These are phyloP conservation scores for Penicillium sp. DNA, from an alignment of 2,329 filamentous ascomycete genomes.

Conservation along the genomic window DNA sequence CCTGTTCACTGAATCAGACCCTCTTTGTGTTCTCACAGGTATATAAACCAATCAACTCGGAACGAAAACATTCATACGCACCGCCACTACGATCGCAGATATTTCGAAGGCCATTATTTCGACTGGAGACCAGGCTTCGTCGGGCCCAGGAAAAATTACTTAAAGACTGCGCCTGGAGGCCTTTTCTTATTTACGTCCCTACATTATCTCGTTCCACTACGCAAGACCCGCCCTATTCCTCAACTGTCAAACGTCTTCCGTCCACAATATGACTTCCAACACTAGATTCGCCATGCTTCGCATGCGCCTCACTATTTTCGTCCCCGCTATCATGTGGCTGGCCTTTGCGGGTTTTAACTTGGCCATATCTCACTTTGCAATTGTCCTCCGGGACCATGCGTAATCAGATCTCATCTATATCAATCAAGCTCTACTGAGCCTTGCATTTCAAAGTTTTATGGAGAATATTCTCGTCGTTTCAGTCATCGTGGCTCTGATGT, in stretches of 20 bases:
- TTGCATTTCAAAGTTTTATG: conserved; percentile 4
- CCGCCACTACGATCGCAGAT: background rate
- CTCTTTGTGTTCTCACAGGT: background rate
- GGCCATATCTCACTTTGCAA: background rate
- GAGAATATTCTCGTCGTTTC: conserved; percentile 1
- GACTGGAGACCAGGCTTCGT: background rate
- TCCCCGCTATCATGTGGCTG: conserved; percentile 3
- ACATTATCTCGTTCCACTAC: background rate
- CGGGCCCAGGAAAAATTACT: background rate
- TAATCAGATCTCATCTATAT: background rate
- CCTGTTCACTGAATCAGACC: background rate
- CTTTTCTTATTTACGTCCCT: too few relatives aligned
- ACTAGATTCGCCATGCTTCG: background rate
- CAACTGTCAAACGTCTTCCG: background rate
- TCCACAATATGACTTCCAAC: background rate
- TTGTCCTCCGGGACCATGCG: conserved; percentile 1
- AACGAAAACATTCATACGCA: background rate
- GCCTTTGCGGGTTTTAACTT: conserved; percentile 1
- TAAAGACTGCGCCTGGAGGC: too few relatives aligned
- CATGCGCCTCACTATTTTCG: conserved; percentile 1
- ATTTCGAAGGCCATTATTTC: background rate
- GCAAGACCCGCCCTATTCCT: background rate
- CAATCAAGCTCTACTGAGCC: conserved; percentile 1
- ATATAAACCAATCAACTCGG: background rate
- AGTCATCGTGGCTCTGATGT: conserved; percentile 3